Conservation (phyloP, 2,329 filamentous ascomycete genomes). For the Emmonsiellopsis sp. region DNA sequence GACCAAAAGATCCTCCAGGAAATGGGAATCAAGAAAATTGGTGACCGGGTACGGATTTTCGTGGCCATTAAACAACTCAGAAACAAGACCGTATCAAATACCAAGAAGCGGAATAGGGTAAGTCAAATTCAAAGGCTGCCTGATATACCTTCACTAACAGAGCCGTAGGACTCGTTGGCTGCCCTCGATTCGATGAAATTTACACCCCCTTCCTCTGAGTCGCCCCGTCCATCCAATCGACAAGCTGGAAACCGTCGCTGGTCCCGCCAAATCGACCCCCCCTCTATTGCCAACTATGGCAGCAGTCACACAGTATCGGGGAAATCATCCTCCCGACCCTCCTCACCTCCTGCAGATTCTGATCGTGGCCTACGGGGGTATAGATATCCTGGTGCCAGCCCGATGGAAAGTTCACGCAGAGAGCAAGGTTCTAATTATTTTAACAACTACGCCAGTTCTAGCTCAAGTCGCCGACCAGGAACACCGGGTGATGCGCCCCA, state of each 20-base stretch:
- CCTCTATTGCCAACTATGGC: constrained; percentile 31
- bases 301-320: constrained; percentile 26
- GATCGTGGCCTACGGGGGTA: constrained; percentile 44
- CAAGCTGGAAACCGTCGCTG: constrained; percentile 52
- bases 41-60: constrained; percentile 86
- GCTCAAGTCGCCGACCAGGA: constrained; percentile 47
- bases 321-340: constrained; percentile 58
- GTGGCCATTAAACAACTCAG: constrained; percentile 75
- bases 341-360: constrained; percentile 56
- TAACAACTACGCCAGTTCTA: constrained; percentile 37
- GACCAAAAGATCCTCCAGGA: constrained; percentile 94
- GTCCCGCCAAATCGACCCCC: constrained; percentile 39
- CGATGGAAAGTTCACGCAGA: constrained; percentile 44
- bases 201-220: constrained; percentile 55
- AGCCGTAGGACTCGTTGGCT: constrained; percentile 69
- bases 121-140: constrained; percentile 20
- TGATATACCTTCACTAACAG: neutral
- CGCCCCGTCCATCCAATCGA: constrained; percentile 52
- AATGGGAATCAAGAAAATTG: constrained; percentile 97
- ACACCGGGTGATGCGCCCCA: constrained; percentile 57
- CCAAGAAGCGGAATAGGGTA: constrained; percentile 80
- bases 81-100: constrained; percentile 65
- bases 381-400: constrained; percentile 53
- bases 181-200: constrained; percentile 60
- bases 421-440: constrained; percentile 46